Evolutionary conservation across 2,329 filamentous ascomycete genomes (phyloP).

Genomic region (Cytospora piceicola): DNA sequence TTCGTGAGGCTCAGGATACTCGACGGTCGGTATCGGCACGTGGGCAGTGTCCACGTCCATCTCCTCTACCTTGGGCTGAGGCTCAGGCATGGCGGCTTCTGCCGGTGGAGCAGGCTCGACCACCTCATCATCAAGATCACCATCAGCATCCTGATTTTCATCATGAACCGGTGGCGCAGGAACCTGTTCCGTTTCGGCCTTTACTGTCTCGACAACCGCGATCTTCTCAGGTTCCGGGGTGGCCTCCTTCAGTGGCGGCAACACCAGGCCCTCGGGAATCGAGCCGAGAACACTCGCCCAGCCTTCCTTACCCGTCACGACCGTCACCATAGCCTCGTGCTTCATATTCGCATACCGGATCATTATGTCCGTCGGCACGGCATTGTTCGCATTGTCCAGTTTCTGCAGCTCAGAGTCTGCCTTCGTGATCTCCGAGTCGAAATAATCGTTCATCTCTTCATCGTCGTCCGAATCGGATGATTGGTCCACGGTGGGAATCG

Average conservation of each 20-base stretch:
- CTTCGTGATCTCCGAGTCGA: constrained; percentile 57
- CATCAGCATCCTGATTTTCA: constrained; percentile 12
- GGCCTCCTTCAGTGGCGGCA: constrained; percentile 30
- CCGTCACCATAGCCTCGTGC: constrained; percentile 52
- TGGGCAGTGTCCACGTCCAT: constrained; percentile 45
- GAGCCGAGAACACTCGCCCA: constrained; percentile 49
- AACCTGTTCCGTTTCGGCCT: constrained; percentile 18
- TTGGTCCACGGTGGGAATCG: constrained; percentile 42
- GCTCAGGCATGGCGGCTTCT: constrained; percentile 29
- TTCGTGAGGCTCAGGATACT: constrained; percentile 32
- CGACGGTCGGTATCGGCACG: constrained; percentile 35
- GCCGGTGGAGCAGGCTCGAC: constrained; percentile 31
- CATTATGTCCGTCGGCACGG: constrained; percentile 48
- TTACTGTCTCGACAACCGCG: constrained; percentile 21
- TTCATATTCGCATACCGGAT: constrained; percentile 52
- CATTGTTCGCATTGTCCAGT: constrained; percentile 45
- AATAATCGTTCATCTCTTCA: constrained; percentile 62
- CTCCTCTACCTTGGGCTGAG: constrained; percentile 46
- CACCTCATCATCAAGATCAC: constrained; percentile 18
- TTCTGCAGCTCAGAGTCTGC: constrained; percentile 54
- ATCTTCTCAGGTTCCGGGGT: constrained; percentile 33
- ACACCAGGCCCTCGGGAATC: constrained; percentile 42
- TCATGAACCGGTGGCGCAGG: neutral
- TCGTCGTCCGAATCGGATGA: constrained; percentile 59
- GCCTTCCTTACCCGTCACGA: constrained; percentile 51